Conservation (phyloP, 805 yeast genomes). For the Scheffersomyces ergatensis region DNA sequence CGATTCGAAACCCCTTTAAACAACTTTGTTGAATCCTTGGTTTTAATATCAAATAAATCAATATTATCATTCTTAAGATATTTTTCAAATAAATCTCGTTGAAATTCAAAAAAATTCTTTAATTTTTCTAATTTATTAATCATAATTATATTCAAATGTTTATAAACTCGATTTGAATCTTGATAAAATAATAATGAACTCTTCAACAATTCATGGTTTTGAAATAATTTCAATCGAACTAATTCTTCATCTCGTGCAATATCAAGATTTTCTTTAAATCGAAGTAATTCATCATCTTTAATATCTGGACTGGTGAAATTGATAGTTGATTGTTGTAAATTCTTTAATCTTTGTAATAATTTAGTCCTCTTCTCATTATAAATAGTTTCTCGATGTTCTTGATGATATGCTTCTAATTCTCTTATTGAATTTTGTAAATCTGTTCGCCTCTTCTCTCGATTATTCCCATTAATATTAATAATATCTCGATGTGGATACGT, state of each 20-base stretch:
- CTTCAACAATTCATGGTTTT: slow-evolving; percentile 31
- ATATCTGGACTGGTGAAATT: slow-evolving; percentile 18
- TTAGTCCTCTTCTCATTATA: slow-evolving; percentile 20
- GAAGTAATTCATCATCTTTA: slow-evolving; percentile 26
- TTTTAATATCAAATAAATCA: slow-evolving; percentile 14
- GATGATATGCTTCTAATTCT: slow-evolving; percentile 16
- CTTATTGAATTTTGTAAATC: slow-evolving; percentile 13
- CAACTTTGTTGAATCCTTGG: slow-evolving; percentile 24
- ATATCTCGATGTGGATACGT: slow-evolving; percentile 9
- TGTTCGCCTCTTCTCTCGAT: slow-evolving; percentile 21
- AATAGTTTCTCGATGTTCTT: slow-evolving; percentile 13
- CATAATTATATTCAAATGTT: slow-evolving; percentile 23
- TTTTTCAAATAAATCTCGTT: slow-evolving; percentile 24
- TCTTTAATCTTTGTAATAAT: slow-evolving; percentile 21
- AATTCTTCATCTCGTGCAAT: slow-evolving; percentile 30
- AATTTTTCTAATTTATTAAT: slow-evolving; percentile 37
- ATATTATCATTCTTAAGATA: slow-evolving; percentile 10
- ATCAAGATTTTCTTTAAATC: slow-evolving; percentile 15
- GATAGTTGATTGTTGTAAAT: slow-evolving; percentile 23
- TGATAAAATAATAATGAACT: slow-evolving; percentile 31
- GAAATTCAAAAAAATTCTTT: slow-evolving; percentile 37
- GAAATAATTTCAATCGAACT: slow-evolving; percentile 26
- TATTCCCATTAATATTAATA: slow-evolving; percentile 9
- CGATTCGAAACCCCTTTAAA: slow-evolving; percentile 24
- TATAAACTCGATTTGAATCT: slow-evolving; percentile 34